A percentile compares a stretch with the other conserved stretches of the same genome.
Conservation (phyloP, 2,329 filamentous ascomycete species). For the Huntiella decipiens region DNA sequence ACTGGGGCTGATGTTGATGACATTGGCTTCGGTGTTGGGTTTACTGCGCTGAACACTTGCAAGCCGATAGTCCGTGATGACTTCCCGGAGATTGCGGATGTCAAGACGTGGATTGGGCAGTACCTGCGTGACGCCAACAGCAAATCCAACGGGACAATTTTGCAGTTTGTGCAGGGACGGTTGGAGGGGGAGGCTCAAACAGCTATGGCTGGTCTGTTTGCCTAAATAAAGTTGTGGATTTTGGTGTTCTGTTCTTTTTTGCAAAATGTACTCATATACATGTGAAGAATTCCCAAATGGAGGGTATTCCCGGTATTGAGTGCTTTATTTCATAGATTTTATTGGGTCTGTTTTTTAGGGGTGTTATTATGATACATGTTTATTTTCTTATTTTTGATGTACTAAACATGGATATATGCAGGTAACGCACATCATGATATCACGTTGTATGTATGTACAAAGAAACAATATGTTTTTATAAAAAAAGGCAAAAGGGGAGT, state of each 20-base stretch:
- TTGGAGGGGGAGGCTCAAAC: slow-evolving; percentile 33
- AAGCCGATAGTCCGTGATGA: slow-evolving; percentile 56
- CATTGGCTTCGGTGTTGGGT: slow-evolving; percentile 83
- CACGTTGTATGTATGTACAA: not conserved
- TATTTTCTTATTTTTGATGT: too few species aligned
- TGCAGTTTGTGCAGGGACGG: slow-evolving; percentile 51
- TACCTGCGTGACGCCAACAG: slow-evolving; percentile 63
- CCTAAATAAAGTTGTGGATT: not conserved
- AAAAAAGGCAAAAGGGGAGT: not conserved
- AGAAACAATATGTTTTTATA: not conserved
- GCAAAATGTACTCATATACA: not conserved
- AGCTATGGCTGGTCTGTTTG: slow-evolving; percentile 8
- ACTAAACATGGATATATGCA: too few species aligned
- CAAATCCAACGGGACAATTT: slow-evolving; percentile 52
- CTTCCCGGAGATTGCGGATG: slow-evolving; percentile 67
- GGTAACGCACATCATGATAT: not conserved
- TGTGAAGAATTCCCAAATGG: not conserved
- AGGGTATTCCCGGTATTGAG: too few species aligned
- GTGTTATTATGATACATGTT: too few species aligned
- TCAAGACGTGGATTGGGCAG: slow-evolving; percentile 65
- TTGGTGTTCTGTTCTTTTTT: slow-evolving; percentile 1
- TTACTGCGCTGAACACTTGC: slow-evolving; percentile 84
- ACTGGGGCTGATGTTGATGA: slow-evolving; percentile 86
- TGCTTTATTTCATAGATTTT: not conserved
- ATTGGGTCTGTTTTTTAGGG: too few species aligned